A percentile compares a stretch with the other conserved stretches of the same genome.
These are phyloP conservation scores for Miscanthus lutarioriparius DNA, from an alignment of 176 grass and related monocot species.

Conservation along the genomic window DNA sequence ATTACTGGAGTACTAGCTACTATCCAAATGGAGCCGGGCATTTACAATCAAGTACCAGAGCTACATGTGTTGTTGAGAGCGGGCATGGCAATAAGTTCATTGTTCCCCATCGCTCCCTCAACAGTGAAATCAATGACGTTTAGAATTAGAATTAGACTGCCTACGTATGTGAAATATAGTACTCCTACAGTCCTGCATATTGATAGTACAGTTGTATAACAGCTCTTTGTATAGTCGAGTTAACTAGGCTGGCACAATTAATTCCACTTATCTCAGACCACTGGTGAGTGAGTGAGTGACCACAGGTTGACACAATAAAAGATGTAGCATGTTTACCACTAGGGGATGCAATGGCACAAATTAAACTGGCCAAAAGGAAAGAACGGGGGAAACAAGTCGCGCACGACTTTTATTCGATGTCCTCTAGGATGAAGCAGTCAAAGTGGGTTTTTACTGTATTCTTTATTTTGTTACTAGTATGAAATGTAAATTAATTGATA, in stretches of 20 bases:
- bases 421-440: neutral
- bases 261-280: neutral
- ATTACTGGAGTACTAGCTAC: constrained; percentile 5
- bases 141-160: neutral
- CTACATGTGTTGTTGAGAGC: neutral
- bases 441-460: too few species aligned
- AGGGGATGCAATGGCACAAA: neutral
- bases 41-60: constrained; percentile 21
- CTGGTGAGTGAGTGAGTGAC: neutral
- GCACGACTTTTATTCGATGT: neutral
- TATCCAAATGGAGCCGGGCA: neutral
- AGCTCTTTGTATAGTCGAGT: neutral
- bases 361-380: neutral
- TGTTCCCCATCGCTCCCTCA: neutral
- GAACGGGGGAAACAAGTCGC: neutral
- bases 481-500: too few species aligned
- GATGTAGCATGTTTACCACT: neutral
- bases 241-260: neutral
- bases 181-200: neutral
- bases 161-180: neutral
- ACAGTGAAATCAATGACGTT: neutral
- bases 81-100: neutral
- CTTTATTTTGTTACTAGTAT: too few species aligned
- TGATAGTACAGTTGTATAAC: neutral
- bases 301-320: neutral